Evolutionary conservation across 371 early-diverging fungal species (phyloP), one percentile per base, ranked within the genome.

Genomic region (Umbelopsis sp.): DNA sequence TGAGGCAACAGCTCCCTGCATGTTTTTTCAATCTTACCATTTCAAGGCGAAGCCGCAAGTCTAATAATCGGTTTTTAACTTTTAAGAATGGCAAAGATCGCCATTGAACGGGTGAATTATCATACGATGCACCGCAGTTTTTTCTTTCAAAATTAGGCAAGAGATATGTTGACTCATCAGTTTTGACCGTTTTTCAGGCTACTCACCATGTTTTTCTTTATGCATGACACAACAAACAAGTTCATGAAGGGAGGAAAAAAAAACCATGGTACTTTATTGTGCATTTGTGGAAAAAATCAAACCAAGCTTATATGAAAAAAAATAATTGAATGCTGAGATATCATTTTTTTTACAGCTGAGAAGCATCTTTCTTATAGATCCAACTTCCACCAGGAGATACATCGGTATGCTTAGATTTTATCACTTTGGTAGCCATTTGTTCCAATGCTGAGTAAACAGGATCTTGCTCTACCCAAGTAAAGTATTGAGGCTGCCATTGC

Each of bases 401-500:
- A 57, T 57, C 57, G 11, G 57, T 35, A 35, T 57, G 57, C 29
- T 57, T 57, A 4, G 57, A 37, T 35, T 57, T 57, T 12, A 57
- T 35, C 8, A 57, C 57, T 18, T 57, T 57, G 14, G 48, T 64
- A 32, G 80, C 64, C 82, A 80, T 79, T 51, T 80, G 80, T 46
- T 80, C 80, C 25, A 80, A 75, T 6, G 75, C 72, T 11, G 63
- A 44, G 18, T 80, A 71, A 7, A 69, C 73, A 37, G 83, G 78
- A 12, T 83, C 86, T n/a, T 86, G 80, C 3, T 78, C 74, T 35
- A 82, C 75, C 82, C 85, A 90, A 9, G 70, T 48, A 66, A 91
- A 91, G 65, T 84, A 74, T 29, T 76, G 64, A 3, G 91, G 89
- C 50, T 75, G 76, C 90, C 93, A 93, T 64, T 77, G 76, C 37